Evolutionary conservation across 495 filamentous ascomycete species (phyloP).

Genomic region (Daldinia decipiens): DNA sequence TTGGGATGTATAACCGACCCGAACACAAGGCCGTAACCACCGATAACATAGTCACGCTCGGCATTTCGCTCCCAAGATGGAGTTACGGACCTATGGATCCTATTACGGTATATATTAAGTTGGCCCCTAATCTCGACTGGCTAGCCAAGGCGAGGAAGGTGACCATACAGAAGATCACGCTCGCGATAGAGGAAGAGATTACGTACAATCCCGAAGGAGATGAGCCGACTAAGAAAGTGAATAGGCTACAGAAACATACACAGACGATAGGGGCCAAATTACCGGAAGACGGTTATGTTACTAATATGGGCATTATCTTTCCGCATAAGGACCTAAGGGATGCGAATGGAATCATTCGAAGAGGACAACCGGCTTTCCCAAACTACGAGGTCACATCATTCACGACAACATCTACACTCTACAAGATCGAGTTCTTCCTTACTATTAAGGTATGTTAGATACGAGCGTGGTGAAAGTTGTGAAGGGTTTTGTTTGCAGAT

Average conservation of each 20-base stretch:
- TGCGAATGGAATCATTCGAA: slow-evolving; percentile 84
- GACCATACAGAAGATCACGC: slow-evolving; percentile 92
- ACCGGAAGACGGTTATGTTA: slow-evolving; percentile 87
- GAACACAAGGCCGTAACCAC: slow-evolving; percentile 84
- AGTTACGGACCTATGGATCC: slow-evolving; percentile 96
- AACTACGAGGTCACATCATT: slow-evolving; percentile 89
- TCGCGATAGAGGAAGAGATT: slow-evolving; percentile 95
- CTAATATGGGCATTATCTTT: slow-evolving; percentile 90
- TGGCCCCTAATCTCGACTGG: slow-evolving; percentile 93
- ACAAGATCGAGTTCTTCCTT: slow-evolving; percentile 98
- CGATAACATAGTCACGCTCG: slow-evolving; percentile 91
- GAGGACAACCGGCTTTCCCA: slow-evolving; percentile 87
- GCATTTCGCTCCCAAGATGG: slow-evolving; percentile 92
- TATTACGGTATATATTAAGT: slow-evolving; percentile 92
- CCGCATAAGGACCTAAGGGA: slow-evolving; percentile 91
- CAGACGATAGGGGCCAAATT: slow-evolving; percentile 83
- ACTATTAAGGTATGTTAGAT: slow-evolving; percentile 80
- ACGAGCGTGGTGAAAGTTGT: neutral
- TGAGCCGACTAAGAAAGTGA: slow-evolving; percentile 90
- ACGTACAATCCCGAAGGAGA: slow-evolving; percentile 98
- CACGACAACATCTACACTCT: slow-evolving; percentile 91
- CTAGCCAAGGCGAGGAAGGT: slow-evolving; percentile 88
- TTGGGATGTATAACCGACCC: slow-evolving; percentile 98
- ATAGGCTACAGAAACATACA: slow-evolving; percentile 83
- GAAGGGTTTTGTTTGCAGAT: neutral